phyloP scores from a whole-genome alignment of 805 yeast genomes.

The Lachancea lanzarotensis region DNA sequence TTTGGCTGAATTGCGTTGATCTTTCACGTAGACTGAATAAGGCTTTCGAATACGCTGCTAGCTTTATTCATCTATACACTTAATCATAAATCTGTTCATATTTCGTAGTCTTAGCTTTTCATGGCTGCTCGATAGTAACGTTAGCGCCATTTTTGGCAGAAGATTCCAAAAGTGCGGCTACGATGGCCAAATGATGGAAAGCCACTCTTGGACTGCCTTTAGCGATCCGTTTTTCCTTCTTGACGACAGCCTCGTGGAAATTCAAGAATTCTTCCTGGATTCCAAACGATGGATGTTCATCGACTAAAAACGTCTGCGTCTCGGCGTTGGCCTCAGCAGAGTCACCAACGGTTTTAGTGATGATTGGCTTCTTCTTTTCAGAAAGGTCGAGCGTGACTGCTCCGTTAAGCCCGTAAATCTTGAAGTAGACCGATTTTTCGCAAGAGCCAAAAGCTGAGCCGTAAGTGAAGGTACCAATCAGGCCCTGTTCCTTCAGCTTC shows the following conservation, averaged over 20 bases:
- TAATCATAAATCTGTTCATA: not conserved
- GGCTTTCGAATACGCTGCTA: too few species aligned
- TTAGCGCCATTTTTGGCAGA: conserved; percentile 47
- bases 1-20: too few species aligned
- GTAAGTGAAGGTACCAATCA: conserved; percentile 78
- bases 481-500: conserved; percentile 49
- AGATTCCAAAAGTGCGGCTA: conserved; percentile 79
- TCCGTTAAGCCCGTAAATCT: conserved; percentile 75
- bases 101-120: not conserved
- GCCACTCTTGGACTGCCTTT: conserved; percentile 66
- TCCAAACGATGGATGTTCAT: conserved; percentile 47
- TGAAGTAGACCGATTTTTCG: conserved; percentile 58
- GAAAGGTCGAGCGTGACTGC: conserved; percentile 62
- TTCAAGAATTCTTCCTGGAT: conserved; percentile 48
- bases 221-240: conserved; percentile 53
- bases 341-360: conserved; percentile 31
- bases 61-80: not conserved
- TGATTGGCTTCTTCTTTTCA: conserved; percentile 34
- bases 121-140: conserved; percentile 38
- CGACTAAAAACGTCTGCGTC: conserved; percentile 33
- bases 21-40: too few species aligned
- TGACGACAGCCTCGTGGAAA: conserved; percentile 52
- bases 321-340: conserved; percentile 23
- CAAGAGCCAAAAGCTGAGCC: conserved; percentile 85
- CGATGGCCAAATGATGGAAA: conserved; percentile 87